Conservation (phyloP, 495 filamentous ascomycete genomes). For the Letharia columbiana region DNA sequence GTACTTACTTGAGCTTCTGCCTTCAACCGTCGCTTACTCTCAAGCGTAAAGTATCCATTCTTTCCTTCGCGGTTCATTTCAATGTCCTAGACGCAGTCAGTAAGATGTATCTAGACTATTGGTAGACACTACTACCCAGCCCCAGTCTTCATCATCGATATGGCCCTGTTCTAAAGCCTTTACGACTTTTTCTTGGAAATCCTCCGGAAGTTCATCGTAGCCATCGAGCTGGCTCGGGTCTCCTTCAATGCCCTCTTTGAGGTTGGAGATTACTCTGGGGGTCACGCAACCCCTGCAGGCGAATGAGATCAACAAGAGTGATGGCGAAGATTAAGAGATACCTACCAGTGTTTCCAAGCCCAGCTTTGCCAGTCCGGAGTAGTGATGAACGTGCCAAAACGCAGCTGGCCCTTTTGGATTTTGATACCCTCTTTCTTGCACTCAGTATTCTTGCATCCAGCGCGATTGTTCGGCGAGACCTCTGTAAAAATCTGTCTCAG, state of each 20-base stretch:
- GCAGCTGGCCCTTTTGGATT: slow-evolving; percentile 68
- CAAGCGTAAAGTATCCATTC: slow-evolving; percentile 47
- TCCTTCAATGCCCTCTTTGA: slow-evolving; percentile 38
- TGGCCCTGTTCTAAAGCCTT: slow-evolving; percentile 59
- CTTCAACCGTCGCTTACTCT: slow-evolving; percentile 38
- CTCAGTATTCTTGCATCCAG: slow-evolving; percentile 56
- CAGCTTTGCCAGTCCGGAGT: slow-evolving; percentile 43
- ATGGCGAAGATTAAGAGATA: slow-evolving; percentile 4
- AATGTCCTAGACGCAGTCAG: slow-evolving; percentile 45
- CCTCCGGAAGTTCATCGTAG: slow-evolving; percentile 58
- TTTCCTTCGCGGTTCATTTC: slow-evolving; percentile 60
- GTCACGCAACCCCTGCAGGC: slow-evolving; percentile 69
- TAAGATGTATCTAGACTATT: neutral
- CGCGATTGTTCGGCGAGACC: slow-evolving; percentile 48
- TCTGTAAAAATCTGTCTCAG: slow-evolving; percentile 38
- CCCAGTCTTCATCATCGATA: slow-evolving; percentile 70
- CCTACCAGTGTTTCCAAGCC: slow-evolving; percentile 74
- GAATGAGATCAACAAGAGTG: slow-evolving; percentile 1
- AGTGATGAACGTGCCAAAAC: slow-evolving; percentile 59
- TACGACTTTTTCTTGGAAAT: slow-evolving; percentile 53
- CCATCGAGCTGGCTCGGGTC: slow-evolving; percentile 53
- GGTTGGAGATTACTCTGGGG: slow-evolving; percentile 49
- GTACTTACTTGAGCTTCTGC: slow-evolving; percentile 23
- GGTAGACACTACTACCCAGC: slow-evolving; percentile 46
- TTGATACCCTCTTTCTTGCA: slow-evolving; percentile 58